Base-by-base conservation (phyloP, 73 alveolate species). In the Paramecium caudatum region DNA sequence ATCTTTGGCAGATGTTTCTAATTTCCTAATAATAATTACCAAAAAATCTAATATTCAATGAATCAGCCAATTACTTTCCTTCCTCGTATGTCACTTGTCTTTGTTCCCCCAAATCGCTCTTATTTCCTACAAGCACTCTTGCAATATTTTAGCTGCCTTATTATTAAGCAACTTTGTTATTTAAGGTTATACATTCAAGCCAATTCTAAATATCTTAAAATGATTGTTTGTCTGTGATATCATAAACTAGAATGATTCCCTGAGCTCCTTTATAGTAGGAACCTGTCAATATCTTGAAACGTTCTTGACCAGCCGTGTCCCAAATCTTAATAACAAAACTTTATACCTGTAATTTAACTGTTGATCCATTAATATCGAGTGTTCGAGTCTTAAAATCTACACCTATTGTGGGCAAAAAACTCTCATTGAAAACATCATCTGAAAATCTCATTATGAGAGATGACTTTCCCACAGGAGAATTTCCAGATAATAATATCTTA, bases 401-500 rank as follows among this genome's bases (percentile, higher is more conserved):
- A 30, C 96, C 96, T n/a, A 91, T 82, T 16, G 96, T 93, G 6
- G 96, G 82, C 4, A 82, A 68, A 80, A 69, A 80, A 5, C 61
- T 39, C 33, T 92, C 96, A 21, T 49, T 68, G 88, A 91, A 92
- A 12, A 23, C 25, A 32, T 92, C 47, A 87, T 90, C 94, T 46
- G 81, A 41, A 69, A 63, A 90, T 33, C 91, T 36, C n/a, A 46
- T 68, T 45, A 92, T 21, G 37, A 92, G 61, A 21, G 96, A 78
- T n/a, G 96, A 90, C 81, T 92, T 92, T 23, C 96, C 96, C 17
- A 92, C 96, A 33, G 83, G 27, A 48, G 93, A 61, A 17, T 46
- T 39, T 27, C 96, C 96, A 7, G 78, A 0, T 17, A 92, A 82
- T 13, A 92, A 47, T 12, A 92, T 34, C 90, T 92, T 92, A 46